Conservation (phyloP, 495 filamentous ascomycete species). For the Chaetomium fimeti region DNA sequence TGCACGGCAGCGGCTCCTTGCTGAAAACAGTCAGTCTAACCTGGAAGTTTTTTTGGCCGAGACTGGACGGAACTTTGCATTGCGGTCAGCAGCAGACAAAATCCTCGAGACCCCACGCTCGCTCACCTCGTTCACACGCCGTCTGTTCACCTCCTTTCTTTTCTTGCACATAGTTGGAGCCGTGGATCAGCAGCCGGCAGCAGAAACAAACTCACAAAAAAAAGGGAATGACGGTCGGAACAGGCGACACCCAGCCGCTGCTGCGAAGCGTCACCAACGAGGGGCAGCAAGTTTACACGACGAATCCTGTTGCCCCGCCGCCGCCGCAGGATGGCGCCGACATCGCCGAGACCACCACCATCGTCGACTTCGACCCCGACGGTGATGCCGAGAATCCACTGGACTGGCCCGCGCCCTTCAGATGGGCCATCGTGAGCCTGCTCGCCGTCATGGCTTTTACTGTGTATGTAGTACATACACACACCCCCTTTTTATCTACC, state of each 20-base stretch:
- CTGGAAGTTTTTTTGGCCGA: neutral
- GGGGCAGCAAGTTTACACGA: constrained; percentile 19
- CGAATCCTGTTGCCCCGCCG: neutral
- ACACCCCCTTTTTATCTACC: neutral
- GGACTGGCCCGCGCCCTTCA: constrained; percentile 52
- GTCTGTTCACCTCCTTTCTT: neutral
- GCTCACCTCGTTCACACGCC: neutral
- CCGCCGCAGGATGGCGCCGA: neutral
- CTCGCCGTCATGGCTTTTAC: constrained; percentile 55
- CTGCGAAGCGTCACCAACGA: constrained; percentile 19
- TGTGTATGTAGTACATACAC: constrained; percentile 40
- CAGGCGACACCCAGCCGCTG: constrained; percentile 21
- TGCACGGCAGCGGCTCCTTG: neutral
- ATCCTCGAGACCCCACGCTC: neutral
- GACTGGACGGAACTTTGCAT: neutral
- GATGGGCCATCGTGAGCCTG: constrained; percentile 49
- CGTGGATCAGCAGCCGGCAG: neutral
- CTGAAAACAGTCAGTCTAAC: too few relatives aligned
- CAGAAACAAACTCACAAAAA: neutral
- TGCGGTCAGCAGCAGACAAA: neutral
- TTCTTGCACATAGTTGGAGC: neutral
- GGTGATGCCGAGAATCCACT: constrained; percentile 55
- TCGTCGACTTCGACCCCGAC: constrained; percentile 47
- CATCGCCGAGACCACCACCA: constrained; percentile 35
- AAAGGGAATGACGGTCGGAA: constrained; percentile 3